Evolutionary conservation across 441 rosid species (phyloP).

Genomic region (Manihot esculenta): DNA sequence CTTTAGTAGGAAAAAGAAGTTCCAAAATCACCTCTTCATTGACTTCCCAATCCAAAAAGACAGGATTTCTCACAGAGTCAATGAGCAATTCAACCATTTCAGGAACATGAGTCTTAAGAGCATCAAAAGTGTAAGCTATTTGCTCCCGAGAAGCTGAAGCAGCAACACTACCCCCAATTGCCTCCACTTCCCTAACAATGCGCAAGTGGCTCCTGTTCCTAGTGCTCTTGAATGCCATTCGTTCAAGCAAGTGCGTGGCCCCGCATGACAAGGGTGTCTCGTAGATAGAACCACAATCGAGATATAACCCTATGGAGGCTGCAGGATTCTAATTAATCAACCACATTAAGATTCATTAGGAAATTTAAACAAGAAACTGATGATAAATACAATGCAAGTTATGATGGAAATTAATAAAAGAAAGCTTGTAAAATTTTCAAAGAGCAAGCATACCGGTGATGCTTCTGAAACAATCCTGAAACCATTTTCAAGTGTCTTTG

Average conservation of each 20-base stretch:
- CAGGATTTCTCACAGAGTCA: conserved; percentile 85
- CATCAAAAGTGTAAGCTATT: conserved; percentile 84
- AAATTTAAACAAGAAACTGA: background rate
- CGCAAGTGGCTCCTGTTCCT: conserved; percentile 72
- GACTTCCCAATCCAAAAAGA: conserved; percentile 93
- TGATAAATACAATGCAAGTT: background rate
- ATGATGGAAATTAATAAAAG: background rate
- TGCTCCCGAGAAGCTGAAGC: conserved; percentile 92
- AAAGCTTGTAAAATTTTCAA: background rate
- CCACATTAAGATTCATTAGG: conserved; percentile 21
- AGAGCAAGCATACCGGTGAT: conserved; percentile 39
- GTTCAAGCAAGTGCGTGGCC: conserved; percentile 82
- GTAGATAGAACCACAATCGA: conserved; percentile 82
- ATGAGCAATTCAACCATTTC: conserved; percentile 87
- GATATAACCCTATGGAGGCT: conserved; percentile 78
- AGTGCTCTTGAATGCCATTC: conserved; percentile 93
- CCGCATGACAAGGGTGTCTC: conserved; percentile 76
- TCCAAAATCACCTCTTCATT: conserved; percentile 65
- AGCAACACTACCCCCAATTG: conserved; percentile 77
- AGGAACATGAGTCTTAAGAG: conserved; percentile 83
- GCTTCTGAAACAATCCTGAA: conserved; percentile 71
- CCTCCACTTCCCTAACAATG: conserved; percentile 87
- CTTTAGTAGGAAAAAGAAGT: background rate
- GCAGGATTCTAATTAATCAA: conserved; percentile 56
- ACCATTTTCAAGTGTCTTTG: conserved; percentile 72